Conservation (phyloP, 345 rosid genomes). For the Bretschneidera sinensis region DNA sequence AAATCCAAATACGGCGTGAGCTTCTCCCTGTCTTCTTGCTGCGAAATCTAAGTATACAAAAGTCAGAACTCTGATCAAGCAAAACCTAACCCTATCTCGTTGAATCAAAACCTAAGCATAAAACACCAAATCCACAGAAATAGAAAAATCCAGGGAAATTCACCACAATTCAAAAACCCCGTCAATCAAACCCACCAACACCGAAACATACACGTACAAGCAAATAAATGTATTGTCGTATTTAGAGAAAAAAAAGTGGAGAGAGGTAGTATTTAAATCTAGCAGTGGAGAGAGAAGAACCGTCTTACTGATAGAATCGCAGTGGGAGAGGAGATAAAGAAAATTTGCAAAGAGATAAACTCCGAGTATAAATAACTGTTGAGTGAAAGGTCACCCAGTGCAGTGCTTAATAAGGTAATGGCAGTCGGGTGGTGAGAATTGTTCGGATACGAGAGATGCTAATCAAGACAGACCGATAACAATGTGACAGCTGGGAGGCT, state of each 20-base stretch:
- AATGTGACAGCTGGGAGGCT: conserved; percentile 17
- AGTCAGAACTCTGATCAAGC: conserved; percentile 7
- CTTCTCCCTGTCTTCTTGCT: conserved; percentile 75
- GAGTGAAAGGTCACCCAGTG: no score
- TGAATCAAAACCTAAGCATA: conserved; percentile 16
- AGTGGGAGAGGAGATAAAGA: conserved; percentile 10
- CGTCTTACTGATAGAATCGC: conserved; percentile 21
- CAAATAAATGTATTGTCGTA: neutral
- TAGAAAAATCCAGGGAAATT: conserved; percentile 1
- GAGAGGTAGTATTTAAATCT: conserved; percentile 37
- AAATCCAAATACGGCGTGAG: conserved; percentile 60
- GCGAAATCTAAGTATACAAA: conserved; percentile 10
- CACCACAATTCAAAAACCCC: conserved; percentile 19
- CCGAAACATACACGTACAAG: neutral
- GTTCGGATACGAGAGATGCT: no score
- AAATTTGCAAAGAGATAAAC: conserved; percentile 17
- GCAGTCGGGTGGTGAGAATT: no score
- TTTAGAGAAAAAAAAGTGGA: conserved; percentile 3
- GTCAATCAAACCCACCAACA: neutral
- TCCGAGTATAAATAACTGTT: no score
- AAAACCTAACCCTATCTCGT: no score
- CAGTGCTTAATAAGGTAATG: no score
- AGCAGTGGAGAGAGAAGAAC: conserved; percentile 23
- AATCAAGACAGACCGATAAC: conserved; percentile 5
- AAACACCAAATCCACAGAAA: conserved; percentile 3